A percentile compares a stretch with the other conserved stretches of the same genome.
These are phyloP conservation scores for Emergomyces pasteurianus DNA, from an alignment of 2,329 filamentous ascomycete genomes.

Conservation along the genomic window DNA sequence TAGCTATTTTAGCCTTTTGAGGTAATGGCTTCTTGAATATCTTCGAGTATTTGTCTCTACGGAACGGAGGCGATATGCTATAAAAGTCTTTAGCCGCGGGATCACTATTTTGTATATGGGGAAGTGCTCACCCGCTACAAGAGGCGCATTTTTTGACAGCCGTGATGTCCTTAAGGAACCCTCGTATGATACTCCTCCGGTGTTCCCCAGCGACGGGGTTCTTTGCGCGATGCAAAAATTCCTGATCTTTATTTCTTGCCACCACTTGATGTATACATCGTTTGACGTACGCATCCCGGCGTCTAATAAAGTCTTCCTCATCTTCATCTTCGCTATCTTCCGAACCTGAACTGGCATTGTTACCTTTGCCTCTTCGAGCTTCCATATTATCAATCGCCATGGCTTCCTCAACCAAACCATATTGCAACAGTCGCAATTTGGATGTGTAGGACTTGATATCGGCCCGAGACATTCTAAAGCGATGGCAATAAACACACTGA, in stretches of 20 bases:
- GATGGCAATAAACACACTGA: conserved; percentile 83
- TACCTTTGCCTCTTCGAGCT: conserved; percentile 33
- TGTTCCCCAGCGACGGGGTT: conserved; percentile 73
- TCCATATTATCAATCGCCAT: conserved; percentile 43
- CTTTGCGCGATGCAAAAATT: conserved; percentile 46
- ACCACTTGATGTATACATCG: conserved; percentile 53
- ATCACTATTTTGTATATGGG: not conserved
- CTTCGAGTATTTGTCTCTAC: conserved; percentile 85
- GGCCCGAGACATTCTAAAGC: conserved; percentile 65
- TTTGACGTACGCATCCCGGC: conserved; percentile 58
- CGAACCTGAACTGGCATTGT: conserved; percentile 43
- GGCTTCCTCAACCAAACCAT: conserved; percentile 65
- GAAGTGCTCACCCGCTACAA: conserved; percentile 41
- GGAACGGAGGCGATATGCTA: conserved; percentile 67
- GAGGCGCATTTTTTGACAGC: conserved; percentile 57
- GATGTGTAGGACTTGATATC: conserved; percentile 69
- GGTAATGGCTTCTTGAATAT: conserved; percentile 77
- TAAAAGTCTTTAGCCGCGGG: not conserved
- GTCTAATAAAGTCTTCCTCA: conserved; percentile 40
- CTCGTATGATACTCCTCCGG: conserved; percentile 63
- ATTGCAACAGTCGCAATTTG: conserved; percentile 73
- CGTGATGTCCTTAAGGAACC: conserved; percentile 65
- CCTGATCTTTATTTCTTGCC: conserved; percentile 32
- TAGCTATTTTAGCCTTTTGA: conserved; percentile 62
- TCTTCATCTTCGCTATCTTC: conserved; percentile 55